phyloP scores from a whole-genome alignment of 306 rosid genomes.

The Sindora glabra region DNA sequence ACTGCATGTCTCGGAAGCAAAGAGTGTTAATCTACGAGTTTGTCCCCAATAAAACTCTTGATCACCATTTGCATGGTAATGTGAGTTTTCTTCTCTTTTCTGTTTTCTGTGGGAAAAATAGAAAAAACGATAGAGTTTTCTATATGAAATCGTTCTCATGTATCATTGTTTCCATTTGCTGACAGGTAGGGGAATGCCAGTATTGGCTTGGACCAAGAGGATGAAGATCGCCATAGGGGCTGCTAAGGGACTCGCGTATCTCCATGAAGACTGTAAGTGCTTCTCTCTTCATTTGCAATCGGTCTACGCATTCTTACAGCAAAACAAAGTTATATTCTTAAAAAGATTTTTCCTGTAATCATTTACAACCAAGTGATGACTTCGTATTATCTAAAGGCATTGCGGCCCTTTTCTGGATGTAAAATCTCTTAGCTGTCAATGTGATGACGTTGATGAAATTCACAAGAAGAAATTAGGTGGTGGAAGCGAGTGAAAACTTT shows the following conservation, averaged over 20 bases:
- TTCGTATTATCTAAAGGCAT: background rate
- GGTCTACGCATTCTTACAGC: background rate
- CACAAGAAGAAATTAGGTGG: background rate
- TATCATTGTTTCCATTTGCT: background rate
- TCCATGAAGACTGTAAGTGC: constrained; percentile 83
- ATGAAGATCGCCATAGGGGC: constrained; percentile 78
- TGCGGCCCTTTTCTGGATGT: background rate
- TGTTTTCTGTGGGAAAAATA: background rate
- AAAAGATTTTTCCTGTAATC: background rate
- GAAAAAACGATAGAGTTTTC: too few relatives aligned
- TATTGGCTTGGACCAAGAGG: constrained; percentile 80
- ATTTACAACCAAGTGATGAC: too few relatives aligned
- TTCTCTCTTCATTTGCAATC: background rate
- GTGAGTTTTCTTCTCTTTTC: constrained; percentile 20
- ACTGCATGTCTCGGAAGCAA: constrained; percentile 61
- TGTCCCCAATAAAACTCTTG: constrained; percentile 78
- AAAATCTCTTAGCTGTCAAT: background rate
- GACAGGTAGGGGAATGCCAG: constrained; percentile 46
- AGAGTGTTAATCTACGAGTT: constrained; percentile 81
- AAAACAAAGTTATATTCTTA: background rate
- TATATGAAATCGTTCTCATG: background rate
- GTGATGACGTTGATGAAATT: constrained; percentile 1
- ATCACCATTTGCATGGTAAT: constrained; percentile 84
- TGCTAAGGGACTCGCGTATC: constrained; percentile 86
- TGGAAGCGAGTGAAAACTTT: background rate